Evolutionary conservation across 176 grass and related monocot genomes (phyloP).

Genomic region (Puccinellia tenuiflora): DNA sequence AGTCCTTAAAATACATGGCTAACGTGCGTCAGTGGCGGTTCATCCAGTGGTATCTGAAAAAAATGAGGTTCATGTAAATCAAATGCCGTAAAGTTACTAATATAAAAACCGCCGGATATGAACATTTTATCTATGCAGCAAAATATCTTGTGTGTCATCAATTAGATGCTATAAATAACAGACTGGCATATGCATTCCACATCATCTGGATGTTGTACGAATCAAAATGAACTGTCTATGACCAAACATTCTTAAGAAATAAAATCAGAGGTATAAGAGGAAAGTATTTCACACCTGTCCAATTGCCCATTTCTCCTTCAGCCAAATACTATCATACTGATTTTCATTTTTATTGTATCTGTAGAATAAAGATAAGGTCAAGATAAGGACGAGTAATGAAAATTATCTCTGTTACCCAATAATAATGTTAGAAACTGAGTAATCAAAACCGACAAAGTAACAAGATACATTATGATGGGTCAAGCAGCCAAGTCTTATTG

Average conservation of each 20-base stretch:
- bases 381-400: conserved; percentile 7
- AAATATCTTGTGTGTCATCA: not conserved
- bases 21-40: conserved; percentile 39
- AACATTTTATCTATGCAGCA: not conserved
- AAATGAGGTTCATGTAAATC: not conserved
- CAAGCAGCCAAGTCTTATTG: not conserved
- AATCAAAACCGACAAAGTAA: not conserved
- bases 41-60: conserved; percentile 43
- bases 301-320: conserved; percentile 83
- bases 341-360: conserved; percentile 48
- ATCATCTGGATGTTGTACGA: not conserved
- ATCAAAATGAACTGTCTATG: not conserved
- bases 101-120: not conserved
- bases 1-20: conserved; percentile 33
- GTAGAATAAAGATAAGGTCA: conserved; percentile 3
- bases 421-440: not conserved
- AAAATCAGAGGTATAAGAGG: not conserved
- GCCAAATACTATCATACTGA: conserved; percentile 71
- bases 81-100: not conserved
- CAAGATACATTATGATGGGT: not conserved
- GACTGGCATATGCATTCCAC: not conserved
- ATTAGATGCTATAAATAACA: not conserved
- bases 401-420: not conserved
- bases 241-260: not conserved
- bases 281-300: conserved; percentile 59